These are phyloP conservation scores for Pichia sp. DNA, from an alignment of 1,139 yeast species.

Conservation along the genomic window DNA sequence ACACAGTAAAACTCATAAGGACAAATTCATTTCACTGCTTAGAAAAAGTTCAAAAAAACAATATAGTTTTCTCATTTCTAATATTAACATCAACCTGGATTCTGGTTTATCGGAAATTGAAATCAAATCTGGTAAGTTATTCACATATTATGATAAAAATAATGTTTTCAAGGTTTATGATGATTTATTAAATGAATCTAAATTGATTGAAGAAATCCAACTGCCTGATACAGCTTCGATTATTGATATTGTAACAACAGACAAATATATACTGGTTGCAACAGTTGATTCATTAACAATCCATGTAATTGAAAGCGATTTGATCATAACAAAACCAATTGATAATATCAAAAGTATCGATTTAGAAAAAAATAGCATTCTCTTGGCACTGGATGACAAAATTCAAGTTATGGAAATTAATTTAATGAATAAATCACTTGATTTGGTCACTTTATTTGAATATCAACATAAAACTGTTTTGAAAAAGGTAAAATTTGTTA, in stretches of 20 bases:
- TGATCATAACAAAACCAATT: background rate
- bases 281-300: slow-evolving; percentile 14
- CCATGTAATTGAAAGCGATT: slow-evolving; percentile 3
- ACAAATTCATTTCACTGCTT: slow-evolving; percentile 3
- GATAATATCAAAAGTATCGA: slow-evolving; percentile 18
- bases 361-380: slow-evolving; percentile 14
- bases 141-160: slow-evolving; percentile 7
- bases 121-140: slow-evolving; percentile 10
- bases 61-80: background rate
- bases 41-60: slow-evolving; percentile 6
- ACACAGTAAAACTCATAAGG: slow-evolving; percentile 6
- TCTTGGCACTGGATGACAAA: slow-evolving; percentile 14
- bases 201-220: slow-evolving; percentile 4
- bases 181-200: slow-evolving; percentile 2
- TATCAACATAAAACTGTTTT: slow-evolving; percentile 14
- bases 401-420: slow-evolving; percentile 18
- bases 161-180: slow-evolving; percentile 10
- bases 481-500: slow-evolving; percentile 17
- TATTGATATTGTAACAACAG: slow-evolving; percentile 16
- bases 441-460: slow-evolving; percentile 5
- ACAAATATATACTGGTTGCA: slow-evolving; percentile 14
- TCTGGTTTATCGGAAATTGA: slow-evolving; percentile 9
- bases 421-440: slow-evolving; percentile 2
- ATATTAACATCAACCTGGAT: slow-evolving; percentile 2
- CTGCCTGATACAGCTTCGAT: slow-evolving; percentile 10